A percentile compares a stretch with the other conserved stretches of the same genome.
Conservation (phyloP, 306 rosid species). For the Glycine latifolia region DNA sequence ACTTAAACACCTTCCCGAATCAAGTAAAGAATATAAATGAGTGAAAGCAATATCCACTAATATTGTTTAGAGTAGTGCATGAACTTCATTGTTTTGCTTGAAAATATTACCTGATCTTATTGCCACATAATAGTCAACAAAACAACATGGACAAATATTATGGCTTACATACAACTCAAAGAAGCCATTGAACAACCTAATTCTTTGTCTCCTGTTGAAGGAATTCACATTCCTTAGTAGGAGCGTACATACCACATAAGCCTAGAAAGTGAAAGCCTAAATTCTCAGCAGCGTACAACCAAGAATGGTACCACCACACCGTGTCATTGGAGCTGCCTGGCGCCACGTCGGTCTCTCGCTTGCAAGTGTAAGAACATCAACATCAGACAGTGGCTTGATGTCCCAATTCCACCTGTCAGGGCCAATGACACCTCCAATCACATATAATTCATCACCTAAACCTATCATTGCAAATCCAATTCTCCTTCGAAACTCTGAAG, state of each 20-base stretch:
- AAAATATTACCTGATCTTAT: background rate
- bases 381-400: no score
- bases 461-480: no score
- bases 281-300: no score
- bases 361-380: no score
- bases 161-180: constrained; percentile 55
- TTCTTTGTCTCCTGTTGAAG: constrained; percentile 44
- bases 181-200: constrained; percentile 49
- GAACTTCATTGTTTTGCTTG: background rate
- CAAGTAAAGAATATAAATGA: background rate
- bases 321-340: no score
- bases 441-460: no score
- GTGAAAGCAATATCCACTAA: background rate
- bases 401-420: no score
- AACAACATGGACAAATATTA: constrained; percentile 42
- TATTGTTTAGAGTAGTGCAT: background rate
- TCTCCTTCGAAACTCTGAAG: no score
- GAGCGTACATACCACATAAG: constrained; percentile 42
- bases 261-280: constrained; percentile 26
- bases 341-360: no score
- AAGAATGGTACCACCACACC: no score
- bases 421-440: no score
- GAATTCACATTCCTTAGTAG: constrained; percentile 42
- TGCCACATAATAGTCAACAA: constrained; percentile 18
- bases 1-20: background rate